Evolutionary conservation across 441 rosid genomes (phyloP).

Genomic region (Viola pubescens): DNA sequence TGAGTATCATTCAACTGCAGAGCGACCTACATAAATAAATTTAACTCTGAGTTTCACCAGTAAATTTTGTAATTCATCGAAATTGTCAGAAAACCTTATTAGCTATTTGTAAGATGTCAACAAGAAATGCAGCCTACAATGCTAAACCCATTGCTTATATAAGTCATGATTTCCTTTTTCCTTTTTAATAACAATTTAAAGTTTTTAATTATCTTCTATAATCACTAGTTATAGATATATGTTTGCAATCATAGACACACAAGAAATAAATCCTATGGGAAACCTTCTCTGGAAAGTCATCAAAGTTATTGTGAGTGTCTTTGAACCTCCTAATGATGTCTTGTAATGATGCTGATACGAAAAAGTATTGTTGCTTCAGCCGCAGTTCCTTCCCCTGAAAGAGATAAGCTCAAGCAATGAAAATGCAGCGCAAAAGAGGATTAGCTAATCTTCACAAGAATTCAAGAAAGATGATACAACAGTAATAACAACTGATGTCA

Average conservation of each 20-base stretch:
- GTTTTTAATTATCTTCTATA: too few relatives aligned
- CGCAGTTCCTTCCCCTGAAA: conserved; percentile 54
- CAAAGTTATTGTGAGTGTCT: conserved; percentile 36
- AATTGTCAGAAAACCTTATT: too few relatives aligned
- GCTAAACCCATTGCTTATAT: too few relatives aligned
- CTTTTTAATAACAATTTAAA: too few relatives aligned
- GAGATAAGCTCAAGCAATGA: conserved; percentile 15
- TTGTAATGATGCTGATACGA: conserved; percentile 48
- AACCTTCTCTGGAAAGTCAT: conserved; percentile 47
- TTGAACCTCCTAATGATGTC: conserved; percentile 52
- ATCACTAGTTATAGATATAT: not conserved
- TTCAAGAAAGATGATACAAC: not conserved
- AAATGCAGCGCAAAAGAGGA: not conserved
- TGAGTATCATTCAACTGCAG: conserved; percentile 57
- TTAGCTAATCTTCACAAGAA: not conserved
- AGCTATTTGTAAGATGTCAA: too few relatives aligned
- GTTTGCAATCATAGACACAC: not conserved
- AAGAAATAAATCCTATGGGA: not conserved
- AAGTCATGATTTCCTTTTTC: too few relatives aligned
- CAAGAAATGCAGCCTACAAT: too few relatives aligned
- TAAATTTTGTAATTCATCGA: too few relatives aligned
- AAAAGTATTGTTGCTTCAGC: conserved; percentile 51
- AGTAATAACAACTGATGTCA: not conserved
- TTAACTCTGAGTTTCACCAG: too few relatives aligned
- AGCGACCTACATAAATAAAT: conserved; percentile 32